These are phyloP conservation scores for Glaciozyma martinii DNA, from an alignment of 768 basidiomycete genomes.

Conservation along the genomic window DNA sequence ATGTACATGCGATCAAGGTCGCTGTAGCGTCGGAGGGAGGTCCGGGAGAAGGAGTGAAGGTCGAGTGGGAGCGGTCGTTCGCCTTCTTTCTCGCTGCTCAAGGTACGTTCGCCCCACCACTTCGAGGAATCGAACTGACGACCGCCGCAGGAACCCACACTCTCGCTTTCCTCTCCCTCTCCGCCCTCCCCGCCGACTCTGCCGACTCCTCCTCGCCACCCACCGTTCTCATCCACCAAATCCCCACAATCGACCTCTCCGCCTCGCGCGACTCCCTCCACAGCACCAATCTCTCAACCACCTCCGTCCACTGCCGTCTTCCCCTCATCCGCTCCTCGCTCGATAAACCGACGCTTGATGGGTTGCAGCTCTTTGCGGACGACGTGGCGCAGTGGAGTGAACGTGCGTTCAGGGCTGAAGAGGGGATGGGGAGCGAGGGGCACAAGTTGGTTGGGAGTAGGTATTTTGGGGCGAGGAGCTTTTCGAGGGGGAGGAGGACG, in stretches of 20 bases:
- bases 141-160: background rate
- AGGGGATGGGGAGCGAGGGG: constrained; percentile 49
- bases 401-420: constrained; percentile 43
- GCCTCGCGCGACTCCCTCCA: background rate
- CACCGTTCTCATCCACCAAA: background rate
- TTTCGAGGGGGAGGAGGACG: background rate
- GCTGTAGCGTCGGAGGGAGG: background rate
- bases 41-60: background rate
- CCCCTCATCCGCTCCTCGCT: constrained; percentile 35
- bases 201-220: background rate
- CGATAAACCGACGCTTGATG: constrained; percentile 60
- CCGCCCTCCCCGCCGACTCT: background rate
- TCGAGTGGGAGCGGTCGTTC: background rate
- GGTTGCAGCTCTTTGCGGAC: constrained; percentile 79
- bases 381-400: constrained; percentile 68
- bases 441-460: constrained; percentile 38
- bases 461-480: constrained; percentile 36
- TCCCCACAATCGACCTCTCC: background rate
- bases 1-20: background rate
- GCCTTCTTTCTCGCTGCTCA: background rate
- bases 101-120: background rate
- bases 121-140: background rate
- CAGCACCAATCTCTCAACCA: background rate
- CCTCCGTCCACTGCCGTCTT: background rate
- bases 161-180: background rate